Evolutionary conservation across 2,329 filamentous ascomycete genomes (phyloP), one percentile per base, ranked within the genome.

Genomic region (Colletotrichum camelliae): DNA sequence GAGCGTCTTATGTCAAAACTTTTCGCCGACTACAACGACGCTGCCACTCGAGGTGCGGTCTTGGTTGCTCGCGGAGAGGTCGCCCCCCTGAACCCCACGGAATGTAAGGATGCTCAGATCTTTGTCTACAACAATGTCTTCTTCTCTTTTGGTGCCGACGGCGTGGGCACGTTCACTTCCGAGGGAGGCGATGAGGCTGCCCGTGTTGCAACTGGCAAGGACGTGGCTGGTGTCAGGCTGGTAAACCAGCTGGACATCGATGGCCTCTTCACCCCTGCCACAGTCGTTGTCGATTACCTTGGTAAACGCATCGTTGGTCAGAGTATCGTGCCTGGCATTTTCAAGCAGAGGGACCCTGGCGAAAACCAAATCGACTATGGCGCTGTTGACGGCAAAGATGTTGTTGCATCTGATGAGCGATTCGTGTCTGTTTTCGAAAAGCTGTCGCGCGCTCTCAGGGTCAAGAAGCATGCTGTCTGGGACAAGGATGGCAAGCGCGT

Each of bases 41-140:
- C 97, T 62, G 97, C 97, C 72, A 94, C 96, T 55, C 93, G 95
- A 77, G 97, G 97, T 77, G 96, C 97, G 37, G 94, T 98, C 61
- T 89, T 98, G 79, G 96, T 99, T 70, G 96, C 96, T 29, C 92
- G 95, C 73, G 97, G 97, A 70, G 97, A 99, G 84, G 94, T 99
- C 78, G 93, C 96, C 24, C 95, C 97, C 8, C 87, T 99, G 70
- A 99, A 99, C 87, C 97, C 97, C 8, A 98, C 96, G 0, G 97
- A 99, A 86, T 93, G 90, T 78, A 92, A 91, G 79, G 96, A 99
- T 84, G 97, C 97, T 5, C 97, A 99, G 84, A 99, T 99, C 79
- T 99, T 98, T 81, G 96, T 99, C 29, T 98, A 98, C 89, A 98
- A 98, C 89, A 99, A 99, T 86, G 96, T 99, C 79, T 99, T 99